Evolutionary conservation across 805 yeast genomes (phyloP), one percentile per base, ranked within the genome.

Genomic region (Cyberlindnera galapagoensis): DNA sequence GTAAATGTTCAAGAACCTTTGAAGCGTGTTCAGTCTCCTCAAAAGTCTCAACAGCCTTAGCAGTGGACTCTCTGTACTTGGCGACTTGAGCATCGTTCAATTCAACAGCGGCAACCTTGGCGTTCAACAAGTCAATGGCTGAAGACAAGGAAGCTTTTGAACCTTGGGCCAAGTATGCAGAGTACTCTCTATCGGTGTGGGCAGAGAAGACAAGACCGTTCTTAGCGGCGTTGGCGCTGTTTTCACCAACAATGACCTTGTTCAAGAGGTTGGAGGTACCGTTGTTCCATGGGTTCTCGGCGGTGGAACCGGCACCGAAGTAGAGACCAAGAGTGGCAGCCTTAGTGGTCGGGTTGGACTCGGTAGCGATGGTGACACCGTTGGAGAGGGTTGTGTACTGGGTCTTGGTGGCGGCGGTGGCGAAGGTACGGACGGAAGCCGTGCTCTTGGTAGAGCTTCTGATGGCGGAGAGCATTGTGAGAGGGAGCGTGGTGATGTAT

Each of bases 221-320:
- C 31, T 63, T 49, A 30, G 59, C 57, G 26, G 70, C 66, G 9
- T 49, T 57, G 23, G 36, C 38, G n/a, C 47, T 39, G 35, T 45
- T 58, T 34, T 56, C 55, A 9, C 56, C 46, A 23, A 59, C 54
- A 52, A 80, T 63, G 16, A 71, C 57, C 39, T 68, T 61, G 55
- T 80, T 63, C 44, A 76, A 65, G 47, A 83, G 62, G 42, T 80
- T 72, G 34, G 90, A 73, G 33, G 79, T 75, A 73, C 94, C 94
- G 48, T 83, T 82, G 66, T 77, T 80, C 73, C 76, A 81, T 26
- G 84, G 68, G 61, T 79, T 81, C 60, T 83, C 94, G 33, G 81
- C 60, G 57, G 87, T 67, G 30, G 90, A 76, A 57, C 94, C 94
- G 31, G 87, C 82, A 46, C 80, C 81, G 54, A 69, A 64, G 57